phyloP scores from a whole-genome alignment of 179 eudicot species.

The Beta lomatogona region DNA sequence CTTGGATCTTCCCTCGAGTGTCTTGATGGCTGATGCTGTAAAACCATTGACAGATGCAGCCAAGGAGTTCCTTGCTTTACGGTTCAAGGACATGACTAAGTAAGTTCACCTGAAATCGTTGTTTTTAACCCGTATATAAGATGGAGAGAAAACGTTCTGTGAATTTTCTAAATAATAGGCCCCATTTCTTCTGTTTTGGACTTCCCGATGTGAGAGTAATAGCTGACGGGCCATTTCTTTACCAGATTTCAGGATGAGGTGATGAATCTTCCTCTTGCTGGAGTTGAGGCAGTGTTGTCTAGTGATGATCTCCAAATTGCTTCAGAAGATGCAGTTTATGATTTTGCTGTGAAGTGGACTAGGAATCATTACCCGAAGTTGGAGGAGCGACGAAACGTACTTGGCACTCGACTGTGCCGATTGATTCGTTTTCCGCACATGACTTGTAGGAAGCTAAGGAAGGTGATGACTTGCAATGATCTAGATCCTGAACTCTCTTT shows the following conservation, averaged over 20 bases:
- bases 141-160: neutral
- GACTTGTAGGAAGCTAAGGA: slow-evolving; percentile 63
- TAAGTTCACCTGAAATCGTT: slow-evolving; percentile 31
- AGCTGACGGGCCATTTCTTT: slow-evolving; percentile 10
- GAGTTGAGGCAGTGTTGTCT: slow-evolving; percentile 68
- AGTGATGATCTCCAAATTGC: slow-evolving; percentile 73
- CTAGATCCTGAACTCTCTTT: slow-evolving; percentile 56
- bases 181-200: neutral
- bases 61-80: slow-evolving; percentile 57
- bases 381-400: slow-evolving; percentile 58
- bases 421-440: slow-evolving; percentile 76
- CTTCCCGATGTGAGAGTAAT: neutral
- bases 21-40: slow-evolving; percentile 63
- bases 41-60: slow-evolving; percentile 70
- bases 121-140: neutral
- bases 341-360: slow-evolving; percentile 77
- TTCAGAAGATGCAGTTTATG: slow-evolving; percentile 79
- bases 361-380: slow-evolving; percentile 55
- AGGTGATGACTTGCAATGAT: slow-evolving; percentile 61
- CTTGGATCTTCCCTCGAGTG: slow-evolving; percentile 70
- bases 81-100: slow-evolving; percentile 71
- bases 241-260: slow-evolving; percentile 79
- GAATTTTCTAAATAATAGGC: neutral
- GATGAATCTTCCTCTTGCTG: slow-evolving; percentile 60
- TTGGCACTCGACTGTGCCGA: slow-evolving; percentile 46